phyloP scores from a whole-genome alignment of 2,329 filamentous ascomycete genomes.

The Pseudomassariella vexata region DNA sequence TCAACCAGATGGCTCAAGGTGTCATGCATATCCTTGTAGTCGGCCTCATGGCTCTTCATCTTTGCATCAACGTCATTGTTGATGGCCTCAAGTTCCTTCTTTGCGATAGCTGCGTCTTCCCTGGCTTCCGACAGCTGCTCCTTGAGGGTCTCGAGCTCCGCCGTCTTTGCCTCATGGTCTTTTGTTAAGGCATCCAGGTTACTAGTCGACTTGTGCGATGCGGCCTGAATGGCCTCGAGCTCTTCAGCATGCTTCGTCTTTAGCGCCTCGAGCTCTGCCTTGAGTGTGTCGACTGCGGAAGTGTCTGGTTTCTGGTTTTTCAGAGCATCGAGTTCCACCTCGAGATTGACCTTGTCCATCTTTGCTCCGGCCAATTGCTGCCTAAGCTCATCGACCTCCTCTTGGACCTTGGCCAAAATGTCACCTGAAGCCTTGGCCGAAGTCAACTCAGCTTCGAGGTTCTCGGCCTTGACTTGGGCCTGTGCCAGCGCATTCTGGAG shows the following conservation, averaged over 20 bases:
- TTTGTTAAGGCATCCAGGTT: slow-evolving; percentile 6
- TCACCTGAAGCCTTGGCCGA: slow-evolving; percentile 26
- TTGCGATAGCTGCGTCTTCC: slow-evolving; percentile 17
- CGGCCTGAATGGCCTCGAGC: slow-evolving; percentile 30
- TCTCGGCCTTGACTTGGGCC: slow-evolving; percentile 19
- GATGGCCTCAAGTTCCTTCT: slow-evolving; percentile 23
- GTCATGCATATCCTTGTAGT: too few species aligned
- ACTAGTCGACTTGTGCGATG: slow-evolving; percentile 25
- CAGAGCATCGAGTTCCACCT: slow-evolving; percentile 55
- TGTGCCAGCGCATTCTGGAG: slow-evolving; percentile 25
- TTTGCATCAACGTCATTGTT: slow-evolving; percentile 34
- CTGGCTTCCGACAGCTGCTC: slow-evolving; percentile 18
- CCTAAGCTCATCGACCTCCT: slow-evolving; percentile 43
- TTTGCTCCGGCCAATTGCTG: slow-evolving; percentile 53
- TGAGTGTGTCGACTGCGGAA: slow-evolving; percentile 45
- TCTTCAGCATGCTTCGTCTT: slow-evolving; percentile 41
- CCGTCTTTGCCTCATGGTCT: slow-evolving; percentile 20
- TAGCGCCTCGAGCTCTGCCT: slow-evolving; percentile 40
- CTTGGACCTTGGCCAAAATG: slow-evolving; percentile 37
- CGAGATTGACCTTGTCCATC: slow-evolving; percentile 53
- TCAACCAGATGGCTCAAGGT: too few species aligned
- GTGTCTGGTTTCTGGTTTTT: slow-evolving; percentile 53
- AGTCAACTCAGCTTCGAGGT: slow-evolving; percentile 28
- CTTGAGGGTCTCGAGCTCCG: slow-evolving; percentile 27
- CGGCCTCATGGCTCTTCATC: slow-evolving; percentile 30